phyloP scores from a whole-genome alignment of 306 rosid species.

The Lathyrus oleraceus region DNA sequence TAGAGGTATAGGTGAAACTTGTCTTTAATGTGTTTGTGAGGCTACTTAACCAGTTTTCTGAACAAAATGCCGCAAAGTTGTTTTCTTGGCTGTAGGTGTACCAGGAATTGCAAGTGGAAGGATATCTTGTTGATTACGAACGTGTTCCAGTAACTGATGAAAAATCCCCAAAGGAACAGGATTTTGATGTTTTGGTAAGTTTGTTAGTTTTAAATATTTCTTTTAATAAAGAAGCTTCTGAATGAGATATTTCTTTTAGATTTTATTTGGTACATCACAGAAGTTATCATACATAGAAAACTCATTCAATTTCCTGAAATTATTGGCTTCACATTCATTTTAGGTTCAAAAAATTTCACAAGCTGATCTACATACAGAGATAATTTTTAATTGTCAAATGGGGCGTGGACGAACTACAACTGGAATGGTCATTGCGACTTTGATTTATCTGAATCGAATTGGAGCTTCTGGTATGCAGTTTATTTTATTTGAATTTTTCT shows the following conservation, averaged over 20 bases:
- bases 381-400: constrained; percentile 96
- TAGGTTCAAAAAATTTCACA: constrained; percentile 83
- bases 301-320: constrained; percentile 4
- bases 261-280: constrained; percentile 18
- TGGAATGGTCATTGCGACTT: constrained; percentile 95
- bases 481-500: not conserved
- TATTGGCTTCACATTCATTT: constrained; percentile 39
- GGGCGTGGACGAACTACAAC: constrained; percentile 96
- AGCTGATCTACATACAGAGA: constrained; percentile 70
- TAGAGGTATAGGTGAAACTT: constrained; percentile 62
- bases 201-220: constrained; percentile 6
- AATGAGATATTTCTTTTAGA: constrained; percentile 2
- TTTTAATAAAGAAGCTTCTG: not conserved
- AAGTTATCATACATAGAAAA: constrained; percentile 13
- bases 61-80: constrained; percentile 32
- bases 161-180: constrained; percentile 82
- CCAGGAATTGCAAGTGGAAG: constrained; percentile 69
- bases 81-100: constrained; percentile 69
- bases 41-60: constrained; percentile 27
- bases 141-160: constrained; percentile 96
- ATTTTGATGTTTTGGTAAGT: constrained; percentile 90
- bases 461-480: constrained; percentile 71
- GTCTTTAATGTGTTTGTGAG: constrained; percentile 26
- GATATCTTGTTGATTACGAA: constrained; percentile 88
- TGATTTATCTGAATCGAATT: constrained; percentile 76